A percentile compares a stretch with the other conserved stretches of the same genome.
Evolutionary conservation across 345 rosid genomes (phyloP).

Genomic region (Barbarea vulgaris): DNA sequence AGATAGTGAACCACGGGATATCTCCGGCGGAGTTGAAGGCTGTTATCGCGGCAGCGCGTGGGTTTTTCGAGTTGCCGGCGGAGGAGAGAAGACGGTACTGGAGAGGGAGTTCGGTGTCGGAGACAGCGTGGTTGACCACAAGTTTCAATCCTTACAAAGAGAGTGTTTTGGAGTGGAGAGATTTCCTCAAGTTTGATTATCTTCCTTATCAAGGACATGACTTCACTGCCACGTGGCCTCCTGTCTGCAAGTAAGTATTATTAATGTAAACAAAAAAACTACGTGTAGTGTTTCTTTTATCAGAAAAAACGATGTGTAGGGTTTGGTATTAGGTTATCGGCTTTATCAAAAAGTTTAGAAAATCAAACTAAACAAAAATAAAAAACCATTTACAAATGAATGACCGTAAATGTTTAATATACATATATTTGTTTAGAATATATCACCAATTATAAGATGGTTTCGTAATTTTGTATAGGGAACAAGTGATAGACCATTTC

Average conservation of each 20-base stretch:
- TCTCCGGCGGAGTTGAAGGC: conserved; percentile 30
- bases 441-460: background rate
- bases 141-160: conserved; percentile 40
- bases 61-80: conserved; percentile 43
- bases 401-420: no score
- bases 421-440: background rate
- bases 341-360: background rate
- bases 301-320: background rate
- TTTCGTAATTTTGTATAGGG: conserved; percentile 34
- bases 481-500: conserved; percentile 51
- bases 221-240: conserved; percentile 32
- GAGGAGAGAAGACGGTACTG: conserved; percentile 44
- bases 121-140: conserved; percentile 42
- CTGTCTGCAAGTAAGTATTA: conserved; percentile 37
- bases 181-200: conserved; percentile 46
- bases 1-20: conserved; percentile 43
- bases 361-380: no score
- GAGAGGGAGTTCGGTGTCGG: conserved; percentile 40
- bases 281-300: background rate
- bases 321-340: background rate
- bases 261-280: background rate
- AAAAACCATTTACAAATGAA: background rate
- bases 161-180: conserved; percentile 53
- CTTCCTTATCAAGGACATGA: conserved; percentile 32
- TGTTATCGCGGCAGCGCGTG: conserved; percentile 40